Evolutionary conservation across 805 yeast species (phyloP), one percentile per base, ranked within the genome.

Genomic region (Pichia paraexigua): DNA sequence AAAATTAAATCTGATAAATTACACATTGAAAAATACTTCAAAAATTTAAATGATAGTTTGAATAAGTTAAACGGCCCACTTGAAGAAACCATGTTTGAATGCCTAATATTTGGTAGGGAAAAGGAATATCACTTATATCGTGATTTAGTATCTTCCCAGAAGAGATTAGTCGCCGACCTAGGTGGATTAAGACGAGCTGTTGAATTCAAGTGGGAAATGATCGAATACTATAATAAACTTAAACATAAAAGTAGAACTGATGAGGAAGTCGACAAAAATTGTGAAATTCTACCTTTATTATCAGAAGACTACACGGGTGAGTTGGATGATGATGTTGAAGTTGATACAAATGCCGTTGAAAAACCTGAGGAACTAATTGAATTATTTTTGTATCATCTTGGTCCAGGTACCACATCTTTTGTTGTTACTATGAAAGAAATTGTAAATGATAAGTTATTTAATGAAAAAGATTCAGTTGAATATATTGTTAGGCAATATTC

Each of bases 351-450:
- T 1, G 56, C 60, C 8, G 68, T 63, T 21, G 58, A 60, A 41
- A 66, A 57, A 42, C 62, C 67, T 41, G 61, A 58, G 41, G 80
- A 82, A 59, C 68, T 86, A 20, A 85, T 85, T 62, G 82, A 82
- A 50, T 60, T 83, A 37, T 87, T 87, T 62, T 82, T 83, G 1
- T 76, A 75, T 55, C 74, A 84, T 58, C 68, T 87, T 44, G 88
- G 90, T 0, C 94, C 95, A 0, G 82, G 91, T 0, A 73, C 84
- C 63, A 79, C 79, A 60, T 80, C 88, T 1, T 80, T 82, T 57
- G 75, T 80, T 1, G 76, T 75, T 58, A 85, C 90, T 0, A 71
- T 86, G 48, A 74, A 79, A 51, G 81, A 79, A 30, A 82, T 86
- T 9, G 63, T 87, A 51, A 70, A 71, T 21, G 82, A 79, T 13